Conservation (phyloP, 495 filamentous ascomycete species). For the Pyrenopolyporus hunteri region DNA sequence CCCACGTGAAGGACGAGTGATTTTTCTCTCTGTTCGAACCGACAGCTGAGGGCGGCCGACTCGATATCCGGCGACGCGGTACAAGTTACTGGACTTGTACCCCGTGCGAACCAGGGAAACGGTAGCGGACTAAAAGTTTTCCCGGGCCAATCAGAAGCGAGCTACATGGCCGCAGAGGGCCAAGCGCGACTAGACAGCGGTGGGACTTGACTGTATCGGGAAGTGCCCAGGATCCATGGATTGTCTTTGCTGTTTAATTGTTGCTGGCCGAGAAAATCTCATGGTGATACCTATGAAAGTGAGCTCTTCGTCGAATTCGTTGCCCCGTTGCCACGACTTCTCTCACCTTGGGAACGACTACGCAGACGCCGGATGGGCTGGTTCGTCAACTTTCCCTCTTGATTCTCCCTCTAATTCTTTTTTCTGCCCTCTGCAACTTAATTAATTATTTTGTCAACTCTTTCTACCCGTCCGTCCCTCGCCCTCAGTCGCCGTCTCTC, state of each 20-base stretch:
- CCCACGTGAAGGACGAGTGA: neutral
- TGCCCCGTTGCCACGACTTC: conserved; percentile 15
- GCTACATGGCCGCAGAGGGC: conserved; percentile 12
- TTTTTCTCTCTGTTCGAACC: too few species aligned
- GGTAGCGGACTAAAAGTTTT: conserved; percentile 42
- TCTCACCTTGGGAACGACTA: conserved; percentile 12
- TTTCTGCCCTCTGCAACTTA: neutral
- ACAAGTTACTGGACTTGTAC: too few species aligned
- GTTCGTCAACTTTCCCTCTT: neutral
- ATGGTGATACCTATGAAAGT: conserved; percentile 34
- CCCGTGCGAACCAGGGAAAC: conserved; percentile 33
- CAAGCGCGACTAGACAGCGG: conserved; percentile 23
- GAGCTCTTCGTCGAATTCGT: conserved; percentile 19
- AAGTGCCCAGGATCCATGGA: conserved; percentile 37
- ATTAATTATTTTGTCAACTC: conserved; percentile 19
- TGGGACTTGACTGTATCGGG: conserved; percentile 42
- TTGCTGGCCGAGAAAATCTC: conserved; percentile 44
- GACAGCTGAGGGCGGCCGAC: too few species aligned
- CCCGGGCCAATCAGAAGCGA: conserved; percentile 39
- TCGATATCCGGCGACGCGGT: too few species aligned
- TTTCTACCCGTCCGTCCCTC: too few species aligned
- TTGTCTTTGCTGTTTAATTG: conserved; percentile 37
- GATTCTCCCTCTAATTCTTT: conserved; percentile 2
- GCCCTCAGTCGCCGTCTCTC: too few species aligned
- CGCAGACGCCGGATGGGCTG: conserved; percentile 1